phyloP scores from a whole-genome alignment of 148 eudicot genomes.

The Camellia lanceoleosa region DNA sequence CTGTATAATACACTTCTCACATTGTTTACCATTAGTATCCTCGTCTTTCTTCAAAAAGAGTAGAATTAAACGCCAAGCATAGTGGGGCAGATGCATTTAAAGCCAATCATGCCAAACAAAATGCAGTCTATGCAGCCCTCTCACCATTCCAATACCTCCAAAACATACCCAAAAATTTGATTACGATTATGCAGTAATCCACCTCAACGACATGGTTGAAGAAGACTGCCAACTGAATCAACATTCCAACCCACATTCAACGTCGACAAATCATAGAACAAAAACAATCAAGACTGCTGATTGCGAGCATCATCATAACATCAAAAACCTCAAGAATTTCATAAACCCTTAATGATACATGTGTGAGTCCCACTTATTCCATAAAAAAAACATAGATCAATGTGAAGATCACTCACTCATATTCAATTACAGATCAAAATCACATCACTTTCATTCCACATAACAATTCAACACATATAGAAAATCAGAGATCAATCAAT shows the following conservation, averaged over 20 bases:
- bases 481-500: conserved; percentile 1
- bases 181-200: not conserved
- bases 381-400: conserved; percentile 4
- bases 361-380: not conserved
- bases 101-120: not conserved
- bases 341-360: not conserved
- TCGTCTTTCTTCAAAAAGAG: too few relatives aligned
- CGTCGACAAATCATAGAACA: not conserved
- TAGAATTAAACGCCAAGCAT: not conserved
- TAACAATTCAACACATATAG: not conserved
- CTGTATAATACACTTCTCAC: not conserved
- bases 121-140: not conserved
- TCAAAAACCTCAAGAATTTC: not conserved
- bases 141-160: not conserved
- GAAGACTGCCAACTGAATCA: not conserved
- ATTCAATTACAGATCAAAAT: not conserved
- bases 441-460: not conserved
- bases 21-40: not conserved
- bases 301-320: not conserved
- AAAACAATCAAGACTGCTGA: not conserved
- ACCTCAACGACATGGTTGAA: not conserved
- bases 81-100: conserved; percentile 1
- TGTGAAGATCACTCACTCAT: not conserved
- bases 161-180: not conserved
- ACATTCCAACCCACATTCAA: not conserved